Conservation (phyloP, 1,139 yeast species). For the Kluyveromyces sp. region DNA sequence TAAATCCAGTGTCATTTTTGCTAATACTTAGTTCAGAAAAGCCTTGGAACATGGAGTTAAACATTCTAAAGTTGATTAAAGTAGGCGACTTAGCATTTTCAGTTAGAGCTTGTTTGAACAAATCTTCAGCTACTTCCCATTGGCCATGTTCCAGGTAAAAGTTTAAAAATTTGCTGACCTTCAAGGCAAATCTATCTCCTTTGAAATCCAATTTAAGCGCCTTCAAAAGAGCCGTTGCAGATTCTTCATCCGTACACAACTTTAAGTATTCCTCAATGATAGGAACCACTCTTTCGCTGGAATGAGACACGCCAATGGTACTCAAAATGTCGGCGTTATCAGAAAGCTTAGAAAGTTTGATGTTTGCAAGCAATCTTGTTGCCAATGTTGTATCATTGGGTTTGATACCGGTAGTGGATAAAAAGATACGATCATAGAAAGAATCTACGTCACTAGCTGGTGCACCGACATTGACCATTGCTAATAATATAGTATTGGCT, state of each 20-base stretch:
- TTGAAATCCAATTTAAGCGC: constrained; percentile 11
- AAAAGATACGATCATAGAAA: constrained; percentile 12
- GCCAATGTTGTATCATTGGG: constrained; percentile 19
- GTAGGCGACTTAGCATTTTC: constrained; percentile 7
- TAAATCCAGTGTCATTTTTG: constrained; percentile 10
- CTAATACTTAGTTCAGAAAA: constrained; percentile 12
- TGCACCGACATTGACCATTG: constrained; percentile 10
- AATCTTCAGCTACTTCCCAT: constrained; percentile 18
- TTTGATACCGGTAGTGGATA: constrained; percentile 7
- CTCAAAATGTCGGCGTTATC: constrained; percentile 15
- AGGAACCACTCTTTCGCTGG: constrained; percentile 10
- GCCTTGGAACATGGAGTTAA: constrained; percentile 19
- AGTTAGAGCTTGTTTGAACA: constrained; percentile 17
- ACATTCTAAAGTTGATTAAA: constrained; percentile 6
- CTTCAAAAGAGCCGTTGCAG: constrained; percentile 16
- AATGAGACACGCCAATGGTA: constrained; percentile 14
- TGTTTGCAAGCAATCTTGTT: constrained; percentile 19
- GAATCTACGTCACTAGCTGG: constrained; percentile 10
- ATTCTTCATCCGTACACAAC: constrained; percentile 15
- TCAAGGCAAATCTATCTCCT: neutral
- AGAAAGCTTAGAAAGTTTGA: constrained; percentile 11
- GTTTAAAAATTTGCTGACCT: constrained; percentile 11
- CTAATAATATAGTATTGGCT: constrained; percentile 17
- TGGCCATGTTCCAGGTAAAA: constrained; percentile 22
- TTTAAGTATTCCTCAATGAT: constrained; percentile 18